Conservation (phyloP, 148 eudicot species). For the Silene latifolia region DNA sequence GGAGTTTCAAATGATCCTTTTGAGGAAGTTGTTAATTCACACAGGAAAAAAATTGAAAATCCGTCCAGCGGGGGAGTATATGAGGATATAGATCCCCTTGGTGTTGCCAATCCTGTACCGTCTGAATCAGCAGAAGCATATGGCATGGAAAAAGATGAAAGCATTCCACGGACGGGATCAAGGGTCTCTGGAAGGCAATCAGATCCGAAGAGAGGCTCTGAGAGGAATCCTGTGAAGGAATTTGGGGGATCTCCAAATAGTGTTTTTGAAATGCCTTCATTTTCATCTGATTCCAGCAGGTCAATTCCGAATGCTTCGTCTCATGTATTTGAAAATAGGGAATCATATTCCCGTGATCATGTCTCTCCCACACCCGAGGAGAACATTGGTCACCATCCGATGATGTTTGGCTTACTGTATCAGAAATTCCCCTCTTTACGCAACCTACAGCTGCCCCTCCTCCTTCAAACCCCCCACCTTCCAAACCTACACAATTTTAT, state of each 20-base stretch:
- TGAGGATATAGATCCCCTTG: conserved; percentile 77
- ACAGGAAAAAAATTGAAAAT: conserved; percentile 36
- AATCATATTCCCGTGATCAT: conserved; percentile 38
- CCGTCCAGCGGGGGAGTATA: conserved; percentile 45
- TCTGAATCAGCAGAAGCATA: conserved; percentile 42
- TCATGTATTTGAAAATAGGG: conserved; percentile 41
- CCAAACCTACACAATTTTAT: conserved; percentile 53
- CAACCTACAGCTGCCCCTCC: conserved; percentile 93
- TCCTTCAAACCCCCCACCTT: conserved; percentile 96
- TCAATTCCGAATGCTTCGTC: conserved; percentile 52
- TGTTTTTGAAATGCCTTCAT: conserved; percentile 63
- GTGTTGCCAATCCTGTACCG: conserved; percentile 55
- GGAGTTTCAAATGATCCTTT: conserved; percentile 52
- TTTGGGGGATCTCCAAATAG: conserved; percentile 52
- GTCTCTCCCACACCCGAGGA: conserved; percentile 50
- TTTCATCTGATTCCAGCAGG: conserved; percentile 44
- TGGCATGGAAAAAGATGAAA: conserved; percentile 44
- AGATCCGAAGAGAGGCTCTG: conserved; percentile 50
- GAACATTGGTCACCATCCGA: conserved; percentile 40
- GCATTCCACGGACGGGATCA: conserved; percentile 40
- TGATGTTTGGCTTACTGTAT: conserved; percentile 90
- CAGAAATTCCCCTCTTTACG: conserved; percentile 87
- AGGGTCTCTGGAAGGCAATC: conserved; percentile 33
- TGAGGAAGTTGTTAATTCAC: conserved; percentile 54
- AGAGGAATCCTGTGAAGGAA: conserved; percentile 51